These are phyloP conservation scores for Coleophoma crateriformis DNA, from an alignment of 2,329 filamentous ascomycete species.

Conservation along the genomic window DNA sequence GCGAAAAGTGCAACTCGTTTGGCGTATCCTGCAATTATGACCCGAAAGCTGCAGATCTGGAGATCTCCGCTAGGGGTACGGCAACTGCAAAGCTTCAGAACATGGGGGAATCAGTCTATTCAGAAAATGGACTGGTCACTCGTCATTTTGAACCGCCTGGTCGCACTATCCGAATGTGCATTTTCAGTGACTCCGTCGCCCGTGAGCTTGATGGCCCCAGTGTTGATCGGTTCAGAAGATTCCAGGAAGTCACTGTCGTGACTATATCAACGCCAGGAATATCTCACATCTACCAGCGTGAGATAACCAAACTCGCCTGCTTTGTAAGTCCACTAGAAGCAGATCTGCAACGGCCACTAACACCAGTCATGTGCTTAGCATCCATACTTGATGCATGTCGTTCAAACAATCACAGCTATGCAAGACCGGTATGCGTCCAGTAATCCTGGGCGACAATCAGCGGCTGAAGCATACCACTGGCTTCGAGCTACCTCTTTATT, in stretches of 20 bases:
- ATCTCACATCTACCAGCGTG: slow-evolving; percentile 28
- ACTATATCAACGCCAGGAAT: slow-evolving; percentile 30
- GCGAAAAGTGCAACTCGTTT: slow-evolving; percentile 40
- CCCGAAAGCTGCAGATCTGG: slow-evolving; percentile 22
- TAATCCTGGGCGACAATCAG: slow-evolving; percentile 4
- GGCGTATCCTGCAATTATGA: slow-evolving; percentile 44
- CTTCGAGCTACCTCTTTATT: slow-evolving; percentile 43
- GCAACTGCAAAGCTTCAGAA: slow-evolving; percentile 4
- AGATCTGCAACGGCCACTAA: neutral
- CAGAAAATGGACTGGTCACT: too few species aligned
- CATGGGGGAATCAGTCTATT: neutral
- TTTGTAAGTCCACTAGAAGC: slow-evolving; percentile 27
- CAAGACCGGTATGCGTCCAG: slow-evolving; percentile 41
- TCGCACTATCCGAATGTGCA: neutral
- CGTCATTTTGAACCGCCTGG: neutral
- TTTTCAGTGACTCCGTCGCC: neutral
- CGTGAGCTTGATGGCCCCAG: slow-evolving; percentile 9
- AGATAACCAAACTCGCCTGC: slow-evolving; percentile 32
- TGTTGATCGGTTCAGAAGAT: slow-evolving; percentile 33
- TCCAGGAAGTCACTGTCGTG: slow-evolving; percentile 35
- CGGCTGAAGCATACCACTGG: slow-evolving; percentile 38
- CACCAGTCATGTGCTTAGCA: slow-evolving; percentile 5
- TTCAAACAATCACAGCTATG: slow-evolving; percentile 45
- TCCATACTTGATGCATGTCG: slow-evolving; percentile 41
- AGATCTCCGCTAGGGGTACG: slow-evolving; percentile 24